Base-by-base conservation (phyloP, 345 rosid genomes). In the Eucalyptus fibrosa region DNA sequence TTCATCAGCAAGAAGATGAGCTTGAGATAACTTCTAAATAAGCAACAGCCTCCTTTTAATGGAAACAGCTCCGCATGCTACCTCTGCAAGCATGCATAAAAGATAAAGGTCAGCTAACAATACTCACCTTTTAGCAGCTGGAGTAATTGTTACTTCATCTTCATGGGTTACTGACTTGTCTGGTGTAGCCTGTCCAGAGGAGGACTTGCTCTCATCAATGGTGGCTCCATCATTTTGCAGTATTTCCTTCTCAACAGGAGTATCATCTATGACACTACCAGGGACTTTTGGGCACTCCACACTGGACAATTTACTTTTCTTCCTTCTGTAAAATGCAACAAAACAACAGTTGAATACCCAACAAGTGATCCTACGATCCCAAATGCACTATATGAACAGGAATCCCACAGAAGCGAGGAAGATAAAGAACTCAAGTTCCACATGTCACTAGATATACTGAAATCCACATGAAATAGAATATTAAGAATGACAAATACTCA, bases 241-340 rank as follows among this genome's bases (percentile, higher is more conserved):
- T 53, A 80, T 92, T 88, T 89, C 92, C 93, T 92, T 91, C 91
- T 88, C 88, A 17, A 40, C 82, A 86, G 21, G 17, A 85, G 50
- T 89, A 50, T 72, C 89, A 69, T 87, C 77, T 47, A 34, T 88
- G 87, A 67, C 90, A 94, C 91, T 89, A 89, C 87, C 87, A 67
- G 86, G 12, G 87, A 34, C 87, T 53, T 30, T 88, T 12, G 87
- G 90, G 90, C 87, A 85, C 89, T 93, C 95, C 90, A 89, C 91
- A 87, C 89, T 42, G 50, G 89, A 87, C 92, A 93, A 50, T 94
- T 93, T 95, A 89, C 91, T 93, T 91, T 95, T 96, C 94, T 97
- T 96, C 93, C 89, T 93, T 96, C 99, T 97, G 92, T 50, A 90
- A 91, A 24, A 69, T 45, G 88, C 77, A 87, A 88, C 34, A 37